Conservation (phyloP, 495 filamentous ascomycete species). For the Pyronema omphalodes region DNA sequence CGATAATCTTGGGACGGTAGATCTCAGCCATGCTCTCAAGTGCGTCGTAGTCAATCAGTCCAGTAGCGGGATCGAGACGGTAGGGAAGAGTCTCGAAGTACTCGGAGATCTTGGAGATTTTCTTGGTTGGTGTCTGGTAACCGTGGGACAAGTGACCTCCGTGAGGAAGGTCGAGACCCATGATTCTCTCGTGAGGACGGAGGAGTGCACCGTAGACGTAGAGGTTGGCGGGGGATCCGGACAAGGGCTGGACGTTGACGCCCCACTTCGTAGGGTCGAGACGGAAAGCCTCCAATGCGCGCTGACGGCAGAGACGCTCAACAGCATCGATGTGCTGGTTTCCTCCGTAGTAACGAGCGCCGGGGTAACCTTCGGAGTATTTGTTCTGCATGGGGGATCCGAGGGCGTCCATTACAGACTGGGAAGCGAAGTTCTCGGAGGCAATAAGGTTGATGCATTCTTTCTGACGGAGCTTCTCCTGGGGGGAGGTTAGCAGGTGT, state of each 20-base stretch:
- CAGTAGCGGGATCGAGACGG: slow-evolving; percentile 73
- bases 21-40: slow-evolving; percentile 68
- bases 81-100: slow-evolving; percentile 98
- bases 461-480: slow-evolving; percentile 92
- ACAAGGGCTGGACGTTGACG: slow-evolving; percentile 93
- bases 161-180: slow-evolving; percentile 93
- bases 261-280: slow-evolving; percentile 80
- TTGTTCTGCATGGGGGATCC: slow-evolving; percentile 99
- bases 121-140: slow-evolving; percentile 94
- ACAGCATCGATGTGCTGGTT: slow-evolving; percentile 90
- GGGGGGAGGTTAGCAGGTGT: slow-evolving; percentile 2
- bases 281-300: slow-evolving; percentile 73
- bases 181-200: slow-evolving; percentile 80
- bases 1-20: slow-evolving; percentile 88
- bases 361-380: slow-evolving; percentile 96
- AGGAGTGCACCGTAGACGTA: slow-evolving; percentile 88
- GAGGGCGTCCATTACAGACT: slow-evolving; percentile 86
- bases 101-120: slow-evolving; percentile 94
- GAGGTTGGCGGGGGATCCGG: slow-evolving; percentile 88
- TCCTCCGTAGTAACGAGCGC: slow-evolving; percentile 90
- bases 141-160: slow-evolving; percentile 94
- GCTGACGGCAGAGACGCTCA: slow-evolving; percentile 72
- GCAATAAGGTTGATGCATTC: slow-evolving; percentile 98
- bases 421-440: slow-evolving; percentile 97
- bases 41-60: slow-evolving; percentile 81